These are phyloP conservation scores for Termitomyces sp. DNA, from an alignment of 768 basidiomycete species.

Conservation along the genomic window DNA sequence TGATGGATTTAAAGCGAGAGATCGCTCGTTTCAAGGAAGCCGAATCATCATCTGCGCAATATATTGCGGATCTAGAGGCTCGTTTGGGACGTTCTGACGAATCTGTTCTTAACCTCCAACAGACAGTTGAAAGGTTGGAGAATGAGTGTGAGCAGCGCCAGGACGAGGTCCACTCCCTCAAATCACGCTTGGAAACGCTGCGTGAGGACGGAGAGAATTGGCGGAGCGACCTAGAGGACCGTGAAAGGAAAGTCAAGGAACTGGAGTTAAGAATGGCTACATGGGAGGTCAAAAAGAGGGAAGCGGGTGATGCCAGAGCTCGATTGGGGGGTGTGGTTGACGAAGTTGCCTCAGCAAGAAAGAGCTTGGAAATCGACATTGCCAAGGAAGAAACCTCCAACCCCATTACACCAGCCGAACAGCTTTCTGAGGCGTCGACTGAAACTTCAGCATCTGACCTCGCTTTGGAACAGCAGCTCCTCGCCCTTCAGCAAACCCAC, in stretches of 20 bases:
- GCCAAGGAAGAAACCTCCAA: constrained; percentile 21
- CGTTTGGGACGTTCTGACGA: constrained; percentile 79
- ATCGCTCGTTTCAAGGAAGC: constrained; percentile 72
- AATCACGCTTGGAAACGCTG: constrained; percentile 66
- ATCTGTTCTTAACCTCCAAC: constrained; percentile 64
- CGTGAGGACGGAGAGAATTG: constrained; percentile 77
- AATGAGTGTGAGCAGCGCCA: constrained; percentile 70
- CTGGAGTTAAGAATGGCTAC: constrained; percentile 78
- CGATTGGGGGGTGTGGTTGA: constrained; percentile 66
- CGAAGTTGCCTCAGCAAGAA: constrained; percentile 69
- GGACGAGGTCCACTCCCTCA: constrained; percentile 66
- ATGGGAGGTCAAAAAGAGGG: constrained; percentile 70
- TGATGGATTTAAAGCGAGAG: constrained; percentile 83
- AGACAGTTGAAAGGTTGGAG: constrained; percentile 75
- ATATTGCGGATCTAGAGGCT: constrained; percentile 84
- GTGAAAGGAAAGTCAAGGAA: constrained; percentile 72
- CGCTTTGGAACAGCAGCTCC: constrained; percentile 57
- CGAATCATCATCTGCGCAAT: constrained; percentile 68
- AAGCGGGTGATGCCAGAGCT: constrained; percentile 60
- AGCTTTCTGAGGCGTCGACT: constrained; percentile 21
- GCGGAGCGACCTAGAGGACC: constrained; percentile 79
- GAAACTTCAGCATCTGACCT: constrained; percentile 31
- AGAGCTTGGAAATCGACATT: constrained; percentile 55
- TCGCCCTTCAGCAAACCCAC: constrained; percentile 78
- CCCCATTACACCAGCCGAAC: constrained; percentile 23